phyloP scores from a whole-genome alignment of 2,329 filamentous ascomycete species.

The Ascochyta clinopodiicola region DNA sequence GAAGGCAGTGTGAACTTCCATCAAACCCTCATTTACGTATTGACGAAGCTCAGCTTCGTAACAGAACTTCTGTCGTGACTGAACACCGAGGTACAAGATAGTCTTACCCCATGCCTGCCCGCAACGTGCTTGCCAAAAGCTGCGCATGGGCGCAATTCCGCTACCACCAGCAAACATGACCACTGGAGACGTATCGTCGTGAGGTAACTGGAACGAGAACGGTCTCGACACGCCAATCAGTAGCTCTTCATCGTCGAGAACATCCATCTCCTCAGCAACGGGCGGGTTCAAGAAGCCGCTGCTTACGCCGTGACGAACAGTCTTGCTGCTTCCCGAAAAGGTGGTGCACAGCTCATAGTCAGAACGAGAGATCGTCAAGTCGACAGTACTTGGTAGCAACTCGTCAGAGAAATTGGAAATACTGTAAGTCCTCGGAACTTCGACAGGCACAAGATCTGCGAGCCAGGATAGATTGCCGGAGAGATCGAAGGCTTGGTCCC shows the following conservation, averaged over 20 bases:
- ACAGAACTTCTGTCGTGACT: conserved; percentile 33
- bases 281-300: conserved; percentile 63
- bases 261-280: conserved; percentile 48
- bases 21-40: conserved; percentile 53
- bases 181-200: conserved; percentile 58
- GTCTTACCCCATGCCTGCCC: conserved; percentile 30
- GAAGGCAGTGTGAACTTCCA: conserved; percentile 62
- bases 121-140: conserved; percentile 34
- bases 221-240: conserved; percentile 62
- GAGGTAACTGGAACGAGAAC: conserved; percentile 59
- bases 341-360: conserved; percentile 57
- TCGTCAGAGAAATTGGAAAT: conserved; percentile 58
- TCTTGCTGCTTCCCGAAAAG: conserved; percentile 21
- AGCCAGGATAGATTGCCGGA: conserved; percentile 29
- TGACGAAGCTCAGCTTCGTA: conserved; percentile 32
- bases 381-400: conserved; percentile 59
- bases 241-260: conserved; percentile 54
- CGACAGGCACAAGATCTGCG: conserved; percentile 27
- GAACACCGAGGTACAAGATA: conserved; percentile 29
- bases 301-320: conserved; percentile 55
- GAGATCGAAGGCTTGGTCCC: conserved; percentile 35
- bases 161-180: conserved; percentile 60
- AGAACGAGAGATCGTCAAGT: conserved; percentile 60
- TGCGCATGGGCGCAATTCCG: conserved; percentile 33
- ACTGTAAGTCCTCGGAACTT: conserved; percentile 34